Conservation (phyloP, 176 grass and related monocot genomes). For the Bonia amplexicaulis region DNA sequence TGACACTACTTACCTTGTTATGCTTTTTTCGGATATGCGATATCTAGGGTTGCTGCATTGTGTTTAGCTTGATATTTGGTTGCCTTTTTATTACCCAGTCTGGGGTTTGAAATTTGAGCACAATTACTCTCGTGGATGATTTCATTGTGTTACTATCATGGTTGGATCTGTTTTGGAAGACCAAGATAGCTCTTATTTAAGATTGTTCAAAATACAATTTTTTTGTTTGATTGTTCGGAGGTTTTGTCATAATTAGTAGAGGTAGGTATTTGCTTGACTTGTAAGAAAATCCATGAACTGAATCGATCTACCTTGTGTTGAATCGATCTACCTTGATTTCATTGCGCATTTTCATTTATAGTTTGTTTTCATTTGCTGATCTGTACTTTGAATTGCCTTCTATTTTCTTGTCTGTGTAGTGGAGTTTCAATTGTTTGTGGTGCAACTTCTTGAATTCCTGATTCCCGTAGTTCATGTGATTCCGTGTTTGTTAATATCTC, state of each 20-base stretch:
- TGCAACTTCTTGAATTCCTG: neutral
- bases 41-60: neutral
- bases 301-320: neutral
- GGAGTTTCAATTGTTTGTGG: neutral
- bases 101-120: neutral
- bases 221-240: neutral
- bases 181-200: neutral
- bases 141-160: neutral
- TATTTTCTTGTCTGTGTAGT: slow-evolving; percentile 10
- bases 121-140: neutral
- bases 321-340: neutral
- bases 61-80: neutral
- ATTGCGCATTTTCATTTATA: neutral
- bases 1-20: neutral
- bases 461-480: slow-evolving; percentile 3
- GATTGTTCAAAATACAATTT: neutral
- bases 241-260: neutral
- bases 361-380: neutral
- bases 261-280: neutral
- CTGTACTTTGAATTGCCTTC: neutral
- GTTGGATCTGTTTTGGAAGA: neutral
- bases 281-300: neutral
- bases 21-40: neutral
- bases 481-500: neutral
- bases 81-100: neutral